Evolutionary conservation across 2,329 filamentous ascomycete species (phyloP).

Genomic region (Xylaria hypoxylon): DNA sequence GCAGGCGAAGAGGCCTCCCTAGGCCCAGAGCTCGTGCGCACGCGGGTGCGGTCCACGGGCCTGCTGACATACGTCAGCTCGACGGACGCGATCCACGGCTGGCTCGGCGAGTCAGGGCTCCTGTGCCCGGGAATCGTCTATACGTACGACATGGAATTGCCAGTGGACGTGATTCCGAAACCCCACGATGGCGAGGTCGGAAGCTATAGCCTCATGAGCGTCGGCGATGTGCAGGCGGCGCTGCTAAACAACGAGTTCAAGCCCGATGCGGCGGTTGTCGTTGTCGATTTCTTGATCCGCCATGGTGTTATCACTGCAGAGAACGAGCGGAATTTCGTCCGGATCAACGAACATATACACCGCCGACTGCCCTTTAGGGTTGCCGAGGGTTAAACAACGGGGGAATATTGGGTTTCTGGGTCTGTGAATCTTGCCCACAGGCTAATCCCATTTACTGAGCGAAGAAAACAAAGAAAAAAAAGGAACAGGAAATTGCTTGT

Average conservation of each 20-base stretch:
- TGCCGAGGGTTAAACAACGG: slow-evolving; percentile 13
- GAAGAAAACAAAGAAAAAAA: neutral
- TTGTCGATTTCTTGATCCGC: slow-evolving; percentile 84
- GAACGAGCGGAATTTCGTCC: slow-evolving; percentile 77
- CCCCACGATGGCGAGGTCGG: slow-evolving; percentile 84
- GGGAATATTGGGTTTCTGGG: neutral
- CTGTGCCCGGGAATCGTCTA: slow-evolving; percentile 62
- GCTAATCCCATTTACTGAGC: neutral
- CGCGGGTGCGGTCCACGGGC: slow-evolving; percentile 65
- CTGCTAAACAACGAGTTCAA: slow-evolving; percentile 81
- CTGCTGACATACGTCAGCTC: slow-evolving; percentile 76
- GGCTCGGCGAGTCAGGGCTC: slow-evolving; percentile 71
- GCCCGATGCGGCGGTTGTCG: slow-evolving; percentile 81
- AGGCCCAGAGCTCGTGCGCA: slow-evolving; percentile 67
- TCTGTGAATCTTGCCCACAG: neutral
- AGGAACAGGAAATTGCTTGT: neutral
- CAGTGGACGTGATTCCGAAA: slow-evolving; percentile 66
- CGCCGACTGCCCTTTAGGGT: slow-evolving; percentile 55
- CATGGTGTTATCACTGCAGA: slow-evolving; percentile 80
- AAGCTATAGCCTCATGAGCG: slow-evolving; percentile 75
- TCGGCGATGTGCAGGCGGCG: slow-evolving; percentile 69
- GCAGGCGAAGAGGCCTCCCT: slow-evolving; percentile 78
- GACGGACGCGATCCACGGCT: slow-evolving; percentile 63
- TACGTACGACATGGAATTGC: slow-evolving; percentile 80
- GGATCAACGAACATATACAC: slow-evolving; percentile 67